These are phyloP conservation scores for Scleroderma citrinum DNA, from an alignment of 768 basidiomycete genomes.

Conservation along the genomic window DNA sequence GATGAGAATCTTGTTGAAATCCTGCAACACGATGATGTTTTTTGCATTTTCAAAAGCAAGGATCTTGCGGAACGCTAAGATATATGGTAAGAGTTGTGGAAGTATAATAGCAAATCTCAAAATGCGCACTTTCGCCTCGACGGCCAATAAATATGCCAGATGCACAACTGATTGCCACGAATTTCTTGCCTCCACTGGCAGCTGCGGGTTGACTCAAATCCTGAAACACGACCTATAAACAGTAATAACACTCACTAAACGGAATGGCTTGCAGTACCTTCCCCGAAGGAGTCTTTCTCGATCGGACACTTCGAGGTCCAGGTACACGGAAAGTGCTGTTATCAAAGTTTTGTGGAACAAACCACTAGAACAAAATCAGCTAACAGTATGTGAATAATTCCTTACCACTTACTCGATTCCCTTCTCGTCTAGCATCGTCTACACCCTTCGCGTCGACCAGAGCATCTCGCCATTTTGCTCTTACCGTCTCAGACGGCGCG, in stretches of 20 bases:
- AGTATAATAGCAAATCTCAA: not conserved
- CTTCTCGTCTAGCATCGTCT: conserved; percentile 58
- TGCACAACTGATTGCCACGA: conserved; percentile 59
- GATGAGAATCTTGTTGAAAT: conserved; percentile 64
- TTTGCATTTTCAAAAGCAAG: conserved; percentile 45
- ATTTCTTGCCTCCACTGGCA: conserved; percentile 42
- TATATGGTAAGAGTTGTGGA: not conserved
- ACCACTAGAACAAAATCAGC: conserved; percentile 46
- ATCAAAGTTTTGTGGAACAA: conserved; percentile 51
- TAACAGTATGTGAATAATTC: not conserved
- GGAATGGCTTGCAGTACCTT: conserved; percentile 53
- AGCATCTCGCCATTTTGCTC: conserved; percentile 58
- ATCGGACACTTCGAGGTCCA: conserved; percentile 28
- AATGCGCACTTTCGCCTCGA: conserved; percentile 46
- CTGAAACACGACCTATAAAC: not conserved
- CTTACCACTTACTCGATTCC: conserved; percentile 53
- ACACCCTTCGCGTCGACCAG: conserved; percentile 61
- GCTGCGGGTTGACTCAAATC: conserved; percentile 26
- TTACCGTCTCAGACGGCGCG: conserved; percentile 47
- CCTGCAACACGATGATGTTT: conserved; percentile 52
- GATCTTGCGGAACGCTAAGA: conserved; percentile 52
- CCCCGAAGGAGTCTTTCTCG: conserved; percentile 43
- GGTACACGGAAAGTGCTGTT: conserved; percentile 57
- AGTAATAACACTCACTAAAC: conserved; percentile 46
- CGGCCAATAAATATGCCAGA: conserved; percentile 66